Evolutionary conservation across 495 filamentous ascomycete species (phyloP), one percentile per base, ranked within the genome.

Genomic region (Haplographium delicatum): DNA sequence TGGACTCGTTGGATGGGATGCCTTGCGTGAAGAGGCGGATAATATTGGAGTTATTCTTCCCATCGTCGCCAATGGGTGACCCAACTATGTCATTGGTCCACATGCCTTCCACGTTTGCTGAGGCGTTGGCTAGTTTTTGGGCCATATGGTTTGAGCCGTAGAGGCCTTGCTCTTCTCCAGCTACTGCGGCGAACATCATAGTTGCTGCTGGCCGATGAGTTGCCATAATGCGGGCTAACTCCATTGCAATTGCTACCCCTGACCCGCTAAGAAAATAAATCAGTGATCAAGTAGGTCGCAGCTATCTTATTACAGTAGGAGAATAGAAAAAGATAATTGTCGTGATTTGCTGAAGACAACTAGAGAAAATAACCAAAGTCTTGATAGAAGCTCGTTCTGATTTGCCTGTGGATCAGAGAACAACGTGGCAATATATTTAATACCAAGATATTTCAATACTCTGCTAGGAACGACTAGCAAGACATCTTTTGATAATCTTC

Each of bases 91-190:
- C 51, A 27, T 53, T 53, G 1, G 51, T 78, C 43, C 72, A 70
- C 66, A 73, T 76, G 6, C 64, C 74, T 61, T 73, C 71, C 2
- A 78, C 74, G 56, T 76, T 68, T 34, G 57, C 54, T 38, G 52
- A 64, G 9, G 65, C 62, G 51, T 73, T 73, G 20, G 65, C 67
- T 37, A 72, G 68, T 3, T 66, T 68, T 59, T 72, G 66, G 10
- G 76, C 76, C 4, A 76, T 54, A 57, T 70, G 70, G 26, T 56
- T 49, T 9, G 69, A 65, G 2, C 76, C 76, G 44, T 72, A 78
- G 1, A 76, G 62, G 22, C 60, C 64, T 56, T 80, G 76, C 43
- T 80, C 76, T 62, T 80, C 76, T 4, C 71, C 76, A 1, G 76
- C 72, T 6, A 72, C 68, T 5, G 76, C 76, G 5, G 62, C 73